These are phyloP conservation scores for Fusarium equiseti DNA, from an alignment of 2,329 filamentous ascomycete genomes.

Conservation along the genomic window DNA sequence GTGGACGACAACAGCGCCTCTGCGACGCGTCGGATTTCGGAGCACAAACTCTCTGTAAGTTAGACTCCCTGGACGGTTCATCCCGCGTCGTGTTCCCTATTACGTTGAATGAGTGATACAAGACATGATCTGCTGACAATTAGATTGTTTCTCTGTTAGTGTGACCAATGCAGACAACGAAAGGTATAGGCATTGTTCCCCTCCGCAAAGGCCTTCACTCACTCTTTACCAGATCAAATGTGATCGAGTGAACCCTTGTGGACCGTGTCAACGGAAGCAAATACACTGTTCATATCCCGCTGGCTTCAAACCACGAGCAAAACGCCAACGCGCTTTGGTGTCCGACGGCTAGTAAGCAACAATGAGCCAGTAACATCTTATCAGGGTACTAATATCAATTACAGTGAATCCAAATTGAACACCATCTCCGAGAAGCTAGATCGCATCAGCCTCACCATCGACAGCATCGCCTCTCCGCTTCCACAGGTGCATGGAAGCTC, in stretches of 20 bases:
- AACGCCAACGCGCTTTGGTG: not conserved
- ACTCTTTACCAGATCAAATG: slow-evolving; percentile 5
- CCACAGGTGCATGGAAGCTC: not conserved
- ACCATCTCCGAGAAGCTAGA: slow-evolving; percentile 14
- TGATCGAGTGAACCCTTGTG: slow-evolving; percentile 11
- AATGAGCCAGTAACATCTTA: accelerated
- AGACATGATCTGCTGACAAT: too few species aligned
- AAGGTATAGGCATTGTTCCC: too few species aligned
- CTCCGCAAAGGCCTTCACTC: accelerated
- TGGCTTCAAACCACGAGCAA: slow-evolving; percentile 12
- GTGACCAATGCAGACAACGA: slow-evolving; percentile 17
- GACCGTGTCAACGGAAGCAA: slow-evolving; percentile 4
- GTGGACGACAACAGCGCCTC: not conserved
- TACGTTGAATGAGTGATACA: too few species aligned
- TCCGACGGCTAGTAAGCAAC: slow-evolving; percentile 5
- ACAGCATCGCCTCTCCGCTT: not conserved
- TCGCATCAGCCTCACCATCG: slow-evolving; percentile 8
- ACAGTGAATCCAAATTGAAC: slow-evolving; percentile 4
- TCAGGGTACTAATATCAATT: accelerated
- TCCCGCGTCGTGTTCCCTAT: too few species aligned
- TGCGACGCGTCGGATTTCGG: not conserved
- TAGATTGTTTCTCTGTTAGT: slow-evolving; percentile 1
- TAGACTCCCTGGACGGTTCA: too few species aligned
- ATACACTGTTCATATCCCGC: slow-evolving; percentile 9
- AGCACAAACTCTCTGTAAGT: slow-evolving; percentile 17